phyloP scores from a whole-genome alignment of 331 rosid genomes.

The Acacia concinna region DNA sequence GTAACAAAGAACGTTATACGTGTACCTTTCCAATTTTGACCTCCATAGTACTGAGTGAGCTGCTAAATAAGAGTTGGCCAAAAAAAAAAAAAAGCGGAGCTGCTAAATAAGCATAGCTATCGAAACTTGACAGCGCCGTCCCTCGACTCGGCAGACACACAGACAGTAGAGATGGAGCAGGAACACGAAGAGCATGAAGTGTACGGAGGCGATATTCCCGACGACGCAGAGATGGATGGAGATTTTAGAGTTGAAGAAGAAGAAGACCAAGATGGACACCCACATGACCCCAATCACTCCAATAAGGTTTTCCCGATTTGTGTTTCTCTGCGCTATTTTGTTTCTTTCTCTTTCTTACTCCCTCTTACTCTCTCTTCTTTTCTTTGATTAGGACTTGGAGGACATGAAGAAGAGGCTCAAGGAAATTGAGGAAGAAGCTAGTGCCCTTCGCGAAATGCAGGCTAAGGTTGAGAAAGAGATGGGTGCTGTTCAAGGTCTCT shows the following conservation, averaged over 20 bases:
- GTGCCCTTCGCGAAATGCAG: slow-evolving; percentile 80
- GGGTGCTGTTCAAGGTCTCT: slow-evolving; percentile 72
- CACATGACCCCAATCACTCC: slow-evolving; percentile 46
- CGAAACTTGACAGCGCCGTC: background rate
- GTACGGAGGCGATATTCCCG: slow-evolving; percentile 95
- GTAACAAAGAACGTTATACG: background rate
- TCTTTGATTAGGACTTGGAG: slow-evolving; percentile 56
- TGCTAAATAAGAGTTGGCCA: background rate
- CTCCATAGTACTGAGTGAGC: background rate
- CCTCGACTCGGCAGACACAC: background rate
- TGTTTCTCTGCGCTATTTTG: background rate
- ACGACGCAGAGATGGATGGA: slow-evolving; percentile 78
- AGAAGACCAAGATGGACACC: slow-evolving; percentile 51
- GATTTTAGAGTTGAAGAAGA: slow-evolving; percentile 64
- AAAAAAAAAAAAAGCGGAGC: too few species aligned
- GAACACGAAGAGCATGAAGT: slow-evolving; percentile 90
- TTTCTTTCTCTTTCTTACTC: background rate
- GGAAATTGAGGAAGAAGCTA: slow-evolving; percentile 92
- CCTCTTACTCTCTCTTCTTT: background rate
- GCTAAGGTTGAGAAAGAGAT: slow-evolving; percentile 84
- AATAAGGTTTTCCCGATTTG: slow-evolving; percentile 53
- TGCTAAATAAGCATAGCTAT: background rate
- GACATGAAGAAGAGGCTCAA: slow-evolving; percentile 91
- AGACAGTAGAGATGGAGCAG: slow-evolving; percentile 40
- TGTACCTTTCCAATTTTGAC: background rate